phyloP scores from a whole-genome alignment of 495 filamentous ascomycete species.

The Penicillium nucicola region DNA sequence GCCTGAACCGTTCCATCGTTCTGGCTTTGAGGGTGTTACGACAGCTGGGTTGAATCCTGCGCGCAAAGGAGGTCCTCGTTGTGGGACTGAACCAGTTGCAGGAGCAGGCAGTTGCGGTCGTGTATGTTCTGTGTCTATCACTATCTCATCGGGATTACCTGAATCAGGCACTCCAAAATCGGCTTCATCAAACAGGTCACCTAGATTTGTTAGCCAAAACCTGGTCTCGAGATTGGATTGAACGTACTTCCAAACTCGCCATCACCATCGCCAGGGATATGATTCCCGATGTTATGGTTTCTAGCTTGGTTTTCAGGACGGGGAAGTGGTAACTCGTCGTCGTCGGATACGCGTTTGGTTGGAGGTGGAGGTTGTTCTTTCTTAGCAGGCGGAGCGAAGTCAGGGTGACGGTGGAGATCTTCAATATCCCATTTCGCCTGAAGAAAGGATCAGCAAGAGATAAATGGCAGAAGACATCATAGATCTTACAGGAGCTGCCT shows the following conservation, averaged over 20 bases:
- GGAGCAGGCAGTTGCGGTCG: slow-evolving; percentile 29
- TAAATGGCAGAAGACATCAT: not conserved
- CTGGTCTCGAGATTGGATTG: not conserved
- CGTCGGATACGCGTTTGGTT: slow-evolving; percentile 31
- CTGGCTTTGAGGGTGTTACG: slow-evolving; percentile 44
- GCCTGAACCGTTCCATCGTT: slow-evolving; percentile 29
- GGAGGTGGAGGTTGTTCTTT: slow-evolving; percentile 48
- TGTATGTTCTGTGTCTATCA: slow-evolving; percentile 30
- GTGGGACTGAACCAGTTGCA: slow-evolving; percentile 22
- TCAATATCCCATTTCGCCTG: slow-evolving; percentile 68
- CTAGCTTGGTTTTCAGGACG: slow-evolving; percentile 23
- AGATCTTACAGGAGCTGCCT: slow-evolving; percentile 53
- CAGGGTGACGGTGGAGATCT: slow-evolving; percentile 76
- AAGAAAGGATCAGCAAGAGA: not conserved
- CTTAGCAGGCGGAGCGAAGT: slow-evolving; percentile 59
- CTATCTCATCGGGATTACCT: slow-evolving; percentile 63
- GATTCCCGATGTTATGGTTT: slow-evolving; percentile 11
- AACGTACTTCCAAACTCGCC: slow-evolving; percentile 67
- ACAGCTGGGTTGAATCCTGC: slow-evolving; percentile 22
- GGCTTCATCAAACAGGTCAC: slow-evolving; percentile 68
- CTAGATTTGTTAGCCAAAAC: slow-evolving; percentile 29
- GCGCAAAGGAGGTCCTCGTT: slow-evolving; percentile 18
- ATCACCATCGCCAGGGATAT: slow-evolving; percentile 32
- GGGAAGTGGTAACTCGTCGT: slow-evolving; percentile 38
- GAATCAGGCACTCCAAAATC: slow-evolving; percentile 61